Base-by-base conservation (phyloP, 2,329 filamentous ascomycete species). In the Calcarisporium arbuscula region DNA sequence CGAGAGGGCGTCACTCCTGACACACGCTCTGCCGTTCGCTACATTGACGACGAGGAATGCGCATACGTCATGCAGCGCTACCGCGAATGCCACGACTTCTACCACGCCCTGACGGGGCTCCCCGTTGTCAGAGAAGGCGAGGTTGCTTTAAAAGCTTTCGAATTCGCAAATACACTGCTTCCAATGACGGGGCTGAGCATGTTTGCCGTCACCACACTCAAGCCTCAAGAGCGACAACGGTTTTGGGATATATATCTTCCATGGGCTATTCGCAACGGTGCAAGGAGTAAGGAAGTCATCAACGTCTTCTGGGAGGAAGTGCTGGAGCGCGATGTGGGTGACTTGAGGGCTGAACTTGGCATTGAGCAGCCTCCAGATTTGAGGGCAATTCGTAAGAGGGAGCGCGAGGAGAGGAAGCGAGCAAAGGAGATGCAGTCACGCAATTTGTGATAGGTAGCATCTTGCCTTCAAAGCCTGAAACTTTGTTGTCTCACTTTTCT, bases 41-140 rank as follows among this genome's bases (percentile, higher is more conserved):
- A 94, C 64, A 88, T 98, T 42, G 89, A 96, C 59, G 82, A 96
- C 54, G 81, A 84, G 49, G 92, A 98, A 62, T 94, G 89, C 57
- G 92, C 92, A 22, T 98, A 96, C 65, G 92, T 96, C 14, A 94
- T 98, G 85, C 92, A 96, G 67, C 79, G 92, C 35, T 98, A 98
- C 61, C 80, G 92, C 42, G 92, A 98, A 62, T 94, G 85, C 47
- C 92, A 98, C 60, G 92, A 98, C 58, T 95, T 98, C 62, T 95
- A 94, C 65, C 92, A 98, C 60, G 90, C 92, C 0, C 69, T 98
- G 34, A 95, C 89, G 1, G 90, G 90, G 0, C 64, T 98, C 30
- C 92, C 92, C 0, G 77, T 94, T 27, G 82, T 95, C 43, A 75
- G 88, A n/a, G 92, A 98, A 66, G 92, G 92, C 18, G 92, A 98